These are phyloP conservation scores for Solanum piurae DNA, from an alignment of 257 asterid species.

Conservation along the genomic window DNA sequence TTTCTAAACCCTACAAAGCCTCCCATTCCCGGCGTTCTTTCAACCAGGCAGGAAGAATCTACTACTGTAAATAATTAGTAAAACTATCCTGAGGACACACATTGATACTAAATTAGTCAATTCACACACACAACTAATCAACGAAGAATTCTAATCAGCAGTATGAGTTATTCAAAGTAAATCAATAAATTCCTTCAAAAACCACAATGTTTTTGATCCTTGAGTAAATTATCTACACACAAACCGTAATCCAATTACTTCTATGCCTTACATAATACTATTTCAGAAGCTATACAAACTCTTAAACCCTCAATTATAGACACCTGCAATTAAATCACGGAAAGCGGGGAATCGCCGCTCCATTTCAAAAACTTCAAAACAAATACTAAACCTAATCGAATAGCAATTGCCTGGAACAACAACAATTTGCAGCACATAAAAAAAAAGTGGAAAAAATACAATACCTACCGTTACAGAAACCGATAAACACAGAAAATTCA, in stretches of 20 bases:
- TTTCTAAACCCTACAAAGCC: not conserved
- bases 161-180: not conserved
- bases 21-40: not conserved
- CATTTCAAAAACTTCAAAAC: not conserved
- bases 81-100: not conserved
- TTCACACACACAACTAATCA: not conserved
- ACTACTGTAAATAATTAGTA: not conserved
- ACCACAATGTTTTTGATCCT: not conserved
- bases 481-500: not conserved
- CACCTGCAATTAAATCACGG: not conserved
- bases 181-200: not conserved
- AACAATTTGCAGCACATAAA: not conserved
- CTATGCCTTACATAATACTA: not conserved
- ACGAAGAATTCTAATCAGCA: not conserved
- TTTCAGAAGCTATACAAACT: not conserved
- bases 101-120: not conserved
- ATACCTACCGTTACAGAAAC: not conserved
- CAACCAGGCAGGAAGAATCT: not conserved
- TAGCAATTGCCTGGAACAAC: not conserved
- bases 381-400: not conserved
- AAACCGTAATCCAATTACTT: not conserved
- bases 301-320: not conserved
- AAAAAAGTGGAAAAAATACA: no score
- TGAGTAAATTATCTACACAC: not conserved
- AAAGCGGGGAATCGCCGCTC: not conserved